These are phyloP conservation scores for Euphorbia peplus DNA, from an alignment of 345 rosid species.

Conservation along the genomic window DNA sequence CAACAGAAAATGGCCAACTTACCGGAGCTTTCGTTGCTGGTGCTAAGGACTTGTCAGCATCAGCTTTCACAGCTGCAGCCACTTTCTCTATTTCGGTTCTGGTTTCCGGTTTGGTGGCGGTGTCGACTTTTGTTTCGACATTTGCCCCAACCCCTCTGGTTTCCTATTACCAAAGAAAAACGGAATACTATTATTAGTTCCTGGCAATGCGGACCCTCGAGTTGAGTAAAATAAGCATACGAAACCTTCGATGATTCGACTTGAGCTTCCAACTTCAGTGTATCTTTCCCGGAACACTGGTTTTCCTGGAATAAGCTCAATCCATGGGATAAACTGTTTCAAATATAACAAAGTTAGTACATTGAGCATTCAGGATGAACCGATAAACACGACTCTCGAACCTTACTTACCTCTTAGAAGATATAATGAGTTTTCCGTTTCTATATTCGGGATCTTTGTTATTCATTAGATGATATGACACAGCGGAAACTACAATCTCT, in stretches of 20 bases:
- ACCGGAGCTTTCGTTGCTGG: slow-evolving; percentile 48
- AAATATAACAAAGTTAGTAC: slow-evolving; percentile 14
- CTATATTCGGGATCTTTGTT: slow-evolving; percentile 70
- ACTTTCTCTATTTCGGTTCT: slow-evolving; percentile 46
- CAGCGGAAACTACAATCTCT: slow-evolving; percentile 88
- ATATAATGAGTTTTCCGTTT: slow-evolving; percentile 80
- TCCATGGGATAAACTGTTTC: slow-evolving; percentile 81
- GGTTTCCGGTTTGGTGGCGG: slow-evolving; percentile 28
- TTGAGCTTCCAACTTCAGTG: slow-evolving; percentile 48
- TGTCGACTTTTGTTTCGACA: slow-evolving; percentile 39
- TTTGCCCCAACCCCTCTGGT: slow-evolving; percentile 29
- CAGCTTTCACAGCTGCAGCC: slow-evolving; percentile 36
- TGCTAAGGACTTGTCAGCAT: slow-evolving; percentile 30
- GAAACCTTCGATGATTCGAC: slow-evolving; percentile 43
- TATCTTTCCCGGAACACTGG: slow-evolving; percentile 44
- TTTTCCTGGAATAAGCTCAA: slow-evolving; percentile 72
- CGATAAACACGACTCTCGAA: neutral
- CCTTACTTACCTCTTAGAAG: slow-evolving; percentile 60
- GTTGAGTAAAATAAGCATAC: neutral
- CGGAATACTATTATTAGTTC: neutral
- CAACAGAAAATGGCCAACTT: slow-evolving; percentile 11
- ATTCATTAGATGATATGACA: slow-evolving; percentile 86
- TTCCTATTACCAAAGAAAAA: slow-evolving; percentile 37
- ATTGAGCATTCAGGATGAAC: neutral
- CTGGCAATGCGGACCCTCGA: neutral